A percentile compares a stretch with the other conserved stretches of the same genome.
phyloP scores from a whole-genome alignment of 805 yeast genomes.

The Brettanomyces anomalus region DNA sequence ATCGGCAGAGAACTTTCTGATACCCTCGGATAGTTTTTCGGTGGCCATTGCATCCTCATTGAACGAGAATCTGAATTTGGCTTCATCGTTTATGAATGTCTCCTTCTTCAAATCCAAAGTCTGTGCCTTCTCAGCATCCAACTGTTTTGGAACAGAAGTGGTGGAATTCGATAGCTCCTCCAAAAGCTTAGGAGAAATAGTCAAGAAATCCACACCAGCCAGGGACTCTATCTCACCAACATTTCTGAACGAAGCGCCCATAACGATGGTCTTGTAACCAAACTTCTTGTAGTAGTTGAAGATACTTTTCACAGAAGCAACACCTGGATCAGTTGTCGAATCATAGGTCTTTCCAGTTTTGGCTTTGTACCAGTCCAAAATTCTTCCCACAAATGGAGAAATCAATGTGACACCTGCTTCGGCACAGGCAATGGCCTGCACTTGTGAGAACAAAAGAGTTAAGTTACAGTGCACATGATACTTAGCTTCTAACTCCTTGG shows the following conservation, averaged over 20 bases:
- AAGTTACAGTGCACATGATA: conserved; percentile 90
- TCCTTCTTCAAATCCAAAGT: conserved; percentile 57
- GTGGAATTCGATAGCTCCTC: conserved; percentile 77
- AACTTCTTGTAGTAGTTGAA: conserved; percentile 97
- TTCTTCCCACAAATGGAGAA: conserved; percentile 99
- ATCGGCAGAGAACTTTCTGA: conserved; percentile 93
- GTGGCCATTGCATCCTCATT: conserved; percentile 99
- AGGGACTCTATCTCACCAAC: conserved; percentile 89
- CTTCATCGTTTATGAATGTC: conserved; percentile 74
- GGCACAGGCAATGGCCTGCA: conserved; percentile 98
- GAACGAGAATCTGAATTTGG: conserved; percentile 79
- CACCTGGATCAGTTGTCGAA: conserved; percentile 91
- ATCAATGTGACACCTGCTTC: conserved; percentile 94
- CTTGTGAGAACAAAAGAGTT: conserved; percentile 89
- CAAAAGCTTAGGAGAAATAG: conserved; percentile 87
- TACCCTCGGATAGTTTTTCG: conserved; percentile 96
- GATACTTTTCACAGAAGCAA: conserved; percentile 74
- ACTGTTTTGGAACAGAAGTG: conserved; percentile 71
- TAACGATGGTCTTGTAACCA: conserved; percentile 94
- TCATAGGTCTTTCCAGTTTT: conserved; percentile 81
- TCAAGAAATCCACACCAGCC: conserved; percentile 95
- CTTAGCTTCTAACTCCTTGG: conserved; percentile 85
- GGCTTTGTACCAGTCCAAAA: conserved; percentile 97
- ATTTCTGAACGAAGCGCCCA: conserved; percentile 99
- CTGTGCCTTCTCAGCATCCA: conserved; percentile 60